Evolutionary conservation across 495 filamentous ascomycete species (phyloP).

Genomic region (Achaetomiella virescens): DNA sequence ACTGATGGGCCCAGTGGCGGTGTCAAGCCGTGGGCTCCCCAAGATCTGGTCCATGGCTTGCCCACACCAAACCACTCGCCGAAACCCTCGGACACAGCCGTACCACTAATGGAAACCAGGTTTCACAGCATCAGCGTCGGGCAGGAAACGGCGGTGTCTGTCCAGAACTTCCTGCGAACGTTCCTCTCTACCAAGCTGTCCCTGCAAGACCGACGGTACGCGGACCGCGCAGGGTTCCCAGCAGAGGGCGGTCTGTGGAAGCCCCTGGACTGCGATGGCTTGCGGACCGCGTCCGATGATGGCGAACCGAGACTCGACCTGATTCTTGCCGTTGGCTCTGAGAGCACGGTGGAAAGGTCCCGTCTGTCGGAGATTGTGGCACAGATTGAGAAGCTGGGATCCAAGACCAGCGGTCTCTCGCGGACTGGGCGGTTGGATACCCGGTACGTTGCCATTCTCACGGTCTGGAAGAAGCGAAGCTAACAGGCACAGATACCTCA

Average conservation of each 20-base stretch:
- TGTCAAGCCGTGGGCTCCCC: background rate
- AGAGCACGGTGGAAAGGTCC: slow-evolving; percentile 32
- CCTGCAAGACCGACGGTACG: background rate
- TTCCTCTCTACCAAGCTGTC: slow-evolving; percentile 35
- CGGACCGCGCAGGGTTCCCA: background rate
- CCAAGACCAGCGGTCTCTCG: slow-evolving; percentile 27
- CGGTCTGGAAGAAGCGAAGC: background rate
- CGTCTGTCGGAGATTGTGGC: slow-evolving; percentile 30
- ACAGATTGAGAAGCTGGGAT: slow-evolving; percentile 40
- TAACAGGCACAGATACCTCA: slow-evolving; percentile 33
- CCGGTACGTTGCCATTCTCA: slow-evolving; percentile 28
- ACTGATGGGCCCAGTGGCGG: slow-evolving; percentile 3
- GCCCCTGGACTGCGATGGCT: slow-evolving; percentile 26
- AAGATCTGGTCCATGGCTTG: slow-evolving; percentile 7
- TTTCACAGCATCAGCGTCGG: slow-evolving; percentile 33
- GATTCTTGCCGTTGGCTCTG: slow-evolving; percentile 40
- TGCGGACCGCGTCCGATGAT: slow-evolving; percentile 4
- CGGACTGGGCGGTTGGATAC: slow-evolving; percentile 39
- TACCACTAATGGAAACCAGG: slow-evolving; percentile 16
- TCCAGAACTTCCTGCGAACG: slow-evolving; percentile 39
- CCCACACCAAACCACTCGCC: slow-evolving; percentile 19
- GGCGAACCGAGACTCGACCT: slow-evolving; percentile 33
- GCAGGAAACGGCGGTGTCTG: slow-evolving; percentile 34
- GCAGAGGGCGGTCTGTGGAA: slow-evolving; percentile 26
- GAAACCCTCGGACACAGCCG: slow-evolving; percentile 2